Conservation (phyloP, 495 filamentous ascomycete species). For the Tuber melanosporum region DNA sequence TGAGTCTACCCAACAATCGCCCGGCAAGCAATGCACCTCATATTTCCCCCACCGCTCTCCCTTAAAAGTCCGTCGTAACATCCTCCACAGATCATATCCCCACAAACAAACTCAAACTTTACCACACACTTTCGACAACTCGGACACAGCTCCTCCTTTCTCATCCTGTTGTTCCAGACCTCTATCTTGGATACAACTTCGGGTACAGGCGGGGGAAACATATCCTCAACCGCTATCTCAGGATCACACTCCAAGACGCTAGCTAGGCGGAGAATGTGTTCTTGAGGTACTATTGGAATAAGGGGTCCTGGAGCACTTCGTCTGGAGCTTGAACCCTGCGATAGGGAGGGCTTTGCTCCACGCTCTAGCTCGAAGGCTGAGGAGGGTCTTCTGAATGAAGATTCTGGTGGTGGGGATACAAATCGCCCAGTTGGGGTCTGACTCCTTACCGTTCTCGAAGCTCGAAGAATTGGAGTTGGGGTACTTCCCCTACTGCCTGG, state of each 20-base stretch:
- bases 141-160: not conserved
- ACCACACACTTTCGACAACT: not conserved
- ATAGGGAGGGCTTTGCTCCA: not conserved
- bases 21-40: not conserved
- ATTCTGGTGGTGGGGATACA: not conserved
- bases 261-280: not conserved
- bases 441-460: not conserved
- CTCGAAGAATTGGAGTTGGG: not conserved
- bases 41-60: not conserved
- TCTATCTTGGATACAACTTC: not conserved
- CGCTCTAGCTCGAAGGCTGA: not conserved
- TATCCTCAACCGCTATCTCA: not conserved
- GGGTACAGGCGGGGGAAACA: not conserved
- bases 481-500: not conserved
- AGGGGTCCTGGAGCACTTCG: not conserved
- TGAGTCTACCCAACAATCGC: not conserved
- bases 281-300: not conserved
- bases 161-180: not conserved
- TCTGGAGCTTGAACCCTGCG: not conserved
- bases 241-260: not conserved
- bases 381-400: not conserved
- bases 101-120: conserved; percentile 3
- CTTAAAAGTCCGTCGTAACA: not conserved
- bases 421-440: not conserved
- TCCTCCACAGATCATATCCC: not conserved